Conservation (phyloP, 2,329 filamentous ascomycete species). For the Drechslerella stenobrocha region DNA sequence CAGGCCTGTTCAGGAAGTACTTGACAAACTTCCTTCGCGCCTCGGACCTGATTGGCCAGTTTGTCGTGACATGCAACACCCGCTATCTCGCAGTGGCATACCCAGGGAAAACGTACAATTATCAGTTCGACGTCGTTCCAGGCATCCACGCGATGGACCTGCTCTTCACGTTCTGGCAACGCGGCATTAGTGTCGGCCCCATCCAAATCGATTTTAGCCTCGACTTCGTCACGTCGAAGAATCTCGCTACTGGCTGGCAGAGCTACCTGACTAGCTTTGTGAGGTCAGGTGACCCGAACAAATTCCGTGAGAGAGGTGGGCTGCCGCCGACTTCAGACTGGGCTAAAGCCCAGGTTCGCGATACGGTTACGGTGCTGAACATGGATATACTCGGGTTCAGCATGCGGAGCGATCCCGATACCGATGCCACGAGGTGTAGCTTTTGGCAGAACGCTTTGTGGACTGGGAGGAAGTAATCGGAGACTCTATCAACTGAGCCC, state of each 20-base stretch:
- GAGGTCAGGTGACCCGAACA: slow-evolving; percentile 57
- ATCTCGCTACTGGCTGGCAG: slow-evolving; percentile 55
- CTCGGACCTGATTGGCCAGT: slow-evolving; percentile 49
- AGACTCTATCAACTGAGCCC: too few relatives aligned
- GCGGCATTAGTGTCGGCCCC: slow-evolving; percentile 53
- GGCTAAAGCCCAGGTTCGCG: slow-evolving; percentile 51
- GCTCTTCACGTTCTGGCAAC: slow-evolving; percentile 57
- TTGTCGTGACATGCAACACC: slow-evolving; percentile 55
- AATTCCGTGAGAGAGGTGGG: slow-evolving; percentile 53
- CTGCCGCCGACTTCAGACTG: slow-evolving; percentile 56
- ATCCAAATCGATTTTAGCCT: slow-evolving; percentile 55
- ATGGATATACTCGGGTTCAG: slow-evolving; percentile 48
- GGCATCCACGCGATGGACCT: slow-evolving; percentile 57
- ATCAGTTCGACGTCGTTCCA: slow-evolving; percentile 57
- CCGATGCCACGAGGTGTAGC: slow-evolving; percentile 48
- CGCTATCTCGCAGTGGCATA: slow-evolving; percentile 56
- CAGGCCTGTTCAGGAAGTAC: slow-evolving; percentile 48
- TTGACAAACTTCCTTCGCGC: slow-evolving; percentile 48
- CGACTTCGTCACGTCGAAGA: slow-evolving; percentile 53
- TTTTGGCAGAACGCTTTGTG: slow-evolving; percentile 51
- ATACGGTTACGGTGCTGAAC: slow-evolving; percentile 46
- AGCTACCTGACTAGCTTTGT: slow-evolving; percentile 57
- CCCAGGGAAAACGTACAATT: slow-evolving; percentile 55
- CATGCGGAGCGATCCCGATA: slow-evolving; percentile 46
- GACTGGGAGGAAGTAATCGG: slow-evolving; percentile 41